Evolutionary conservation across 805 yeast genomes (phyloP).

Genomic region (Wickerhamomyces canadensis): DNA sequence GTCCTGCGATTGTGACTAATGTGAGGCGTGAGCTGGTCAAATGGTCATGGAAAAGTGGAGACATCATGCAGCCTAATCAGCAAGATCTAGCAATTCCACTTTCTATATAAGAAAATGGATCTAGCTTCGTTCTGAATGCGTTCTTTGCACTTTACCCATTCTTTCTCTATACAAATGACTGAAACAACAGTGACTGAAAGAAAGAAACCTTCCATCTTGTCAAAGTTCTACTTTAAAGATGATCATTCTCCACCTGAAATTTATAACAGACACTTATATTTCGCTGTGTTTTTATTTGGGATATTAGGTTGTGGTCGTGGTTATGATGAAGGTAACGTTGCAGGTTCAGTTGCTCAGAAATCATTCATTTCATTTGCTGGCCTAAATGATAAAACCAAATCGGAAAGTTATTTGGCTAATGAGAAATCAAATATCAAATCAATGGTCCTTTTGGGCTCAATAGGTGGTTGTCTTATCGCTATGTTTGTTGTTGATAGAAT

Average conservation of each 20-base stretch:
- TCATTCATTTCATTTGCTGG: slow-evolving; percentile 41
- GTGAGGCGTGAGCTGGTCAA: no score
- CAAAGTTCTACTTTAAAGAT: slow-evolving; percentile 15
- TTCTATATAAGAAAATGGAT: no score
- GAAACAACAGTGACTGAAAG: not conserved
- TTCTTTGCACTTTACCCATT: no score
- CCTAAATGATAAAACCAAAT: slow-evolving; percentile 32
- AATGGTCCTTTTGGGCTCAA: slow-evolving; percentile 54
- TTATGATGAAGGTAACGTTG: slow-evolving; percentile 48
- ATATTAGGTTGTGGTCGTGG: slow-evolving; percentile 53
- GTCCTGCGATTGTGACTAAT: no score
- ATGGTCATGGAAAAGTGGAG: no score
- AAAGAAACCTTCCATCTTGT: not conserved
- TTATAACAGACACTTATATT: slow-evolving; percentile 40
- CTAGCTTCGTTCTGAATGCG: no score
- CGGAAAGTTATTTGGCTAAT: slow-evolving; percentile 35
- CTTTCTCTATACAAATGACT: not conserved
- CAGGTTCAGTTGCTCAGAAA: slow-evolving; percentile 39
- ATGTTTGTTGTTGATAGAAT: slow-evolving; percentile 42
- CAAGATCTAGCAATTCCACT: no score
- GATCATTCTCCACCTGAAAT: slow-evolving; percentile 35
- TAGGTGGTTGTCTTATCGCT: slow-evolving; percentile 48
- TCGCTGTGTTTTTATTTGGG: slow-evolving; percentile 46
- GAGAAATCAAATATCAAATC: slow-evolving; percentile 48
- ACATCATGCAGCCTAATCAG: no score